Conservation (phyloP, 139 green algal genomes). For the Nannochloris sp. region DNA sequence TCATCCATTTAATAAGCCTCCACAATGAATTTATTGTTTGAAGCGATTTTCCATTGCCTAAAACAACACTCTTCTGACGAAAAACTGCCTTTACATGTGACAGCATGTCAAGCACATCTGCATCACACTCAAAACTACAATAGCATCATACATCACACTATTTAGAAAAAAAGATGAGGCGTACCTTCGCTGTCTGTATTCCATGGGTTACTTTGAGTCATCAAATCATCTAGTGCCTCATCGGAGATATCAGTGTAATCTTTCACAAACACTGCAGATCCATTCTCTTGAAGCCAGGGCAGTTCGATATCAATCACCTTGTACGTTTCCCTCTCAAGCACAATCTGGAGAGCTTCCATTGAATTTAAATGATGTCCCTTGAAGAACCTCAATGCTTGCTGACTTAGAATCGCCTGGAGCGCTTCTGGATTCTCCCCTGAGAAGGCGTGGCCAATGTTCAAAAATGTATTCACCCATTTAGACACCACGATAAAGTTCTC, state of each 20-base stretch:
- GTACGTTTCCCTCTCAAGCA: neutral
- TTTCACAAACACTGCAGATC: too few species aligned
- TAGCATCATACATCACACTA: neutral
- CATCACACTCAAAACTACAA: neutral
- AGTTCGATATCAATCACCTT: neutral
- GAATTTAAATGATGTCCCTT: neutral
- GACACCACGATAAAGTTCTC: neutral
- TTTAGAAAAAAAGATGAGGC: neutral
- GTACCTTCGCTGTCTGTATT: neutral
- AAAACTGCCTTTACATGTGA: neutral
- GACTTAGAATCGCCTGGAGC: neutral
- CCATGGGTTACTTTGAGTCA: neutral
- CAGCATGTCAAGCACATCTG: neutral
- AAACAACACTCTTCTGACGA: neutral
- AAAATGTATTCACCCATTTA: conserved; percentile 16
- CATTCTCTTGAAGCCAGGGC: neutral
- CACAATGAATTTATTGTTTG: conserved; percentile 24
- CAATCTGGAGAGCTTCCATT: neutral
- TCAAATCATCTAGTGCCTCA: neutral
- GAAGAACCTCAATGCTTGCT: conserved; percentile 1
- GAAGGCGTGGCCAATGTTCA: neutral
- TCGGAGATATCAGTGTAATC: too few species aligned
- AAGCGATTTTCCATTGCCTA: neutral
- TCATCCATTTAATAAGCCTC: conserved; percentile 34
- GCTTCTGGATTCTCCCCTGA: neutral